Evolutionary conservation across 176 grass and related monocot genomes (phyloP).

Genomic region (Oryza glaberrima): DNA sequence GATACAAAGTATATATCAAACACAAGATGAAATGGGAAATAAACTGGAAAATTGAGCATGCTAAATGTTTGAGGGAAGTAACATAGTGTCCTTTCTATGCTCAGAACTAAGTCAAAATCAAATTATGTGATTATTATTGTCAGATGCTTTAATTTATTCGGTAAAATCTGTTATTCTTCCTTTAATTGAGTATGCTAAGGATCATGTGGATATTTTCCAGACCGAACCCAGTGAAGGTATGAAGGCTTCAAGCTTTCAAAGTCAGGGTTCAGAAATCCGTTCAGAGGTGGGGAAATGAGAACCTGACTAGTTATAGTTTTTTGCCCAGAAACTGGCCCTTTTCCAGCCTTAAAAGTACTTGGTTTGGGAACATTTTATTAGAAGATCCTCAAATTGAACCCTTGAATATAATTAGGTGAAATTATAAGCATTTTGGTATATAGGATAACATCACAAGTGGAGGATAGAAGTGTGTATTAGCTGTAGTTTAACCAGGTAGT

Average conservation of each 20-base stretch:
- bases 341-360: neutral
- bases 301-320: neutral
- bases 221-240: too few relatives aligned
- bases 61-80: constrained; percentile 8
- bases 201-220: neutral
- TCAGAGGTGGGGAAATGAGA: neutral
- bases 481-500: neutral
- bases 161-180: neutral
- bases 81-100: neutral
- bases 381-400: neutral
- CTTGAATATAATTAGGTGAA: neutral
- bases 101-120: constrained; percentile 32
- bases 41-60: constrained; percentile 10
- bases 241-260: neutral
- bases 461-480: neutral
- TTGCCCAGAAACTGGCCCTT: neutral
- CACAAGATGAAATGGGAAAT: neutral
- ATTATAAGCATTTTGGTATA: neutral
- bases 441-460: neutral
- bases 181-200: neutral
- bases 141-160: neutral
- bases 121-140: neutral
- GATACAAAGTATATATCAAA: constrained; percentile 10
- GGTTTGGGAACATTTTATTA: neutral
- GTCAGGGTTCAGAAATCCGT: neutral